Evolutionary conservation across 305 asterid genomes (phyloP), one percentile per base, ranked within the genome.

Genomic region (Caryopteris hybrid): DNA sequence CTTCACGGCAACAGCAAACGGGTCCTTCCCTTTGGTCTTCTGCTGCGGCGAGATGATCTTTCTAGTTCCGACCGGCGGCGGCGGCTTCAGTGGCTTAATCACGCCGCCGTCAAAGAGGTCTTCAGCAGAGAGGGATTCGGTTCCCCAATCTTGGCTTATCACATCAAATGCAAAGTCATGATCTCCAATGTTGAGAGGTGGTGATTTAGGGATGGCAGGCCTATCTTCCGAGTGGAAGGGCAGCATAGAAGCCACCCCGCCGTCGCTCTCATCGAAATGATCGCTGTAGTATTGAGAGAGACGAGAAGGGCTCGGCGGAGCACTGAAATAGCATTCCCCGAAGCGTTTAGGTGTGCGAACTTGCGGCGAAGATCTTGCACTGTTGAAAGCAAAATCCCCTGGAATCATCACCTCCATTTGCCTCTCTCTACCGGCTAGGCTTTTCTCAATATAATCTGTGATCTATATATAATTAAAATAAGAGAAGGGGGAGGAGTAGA

Each of bases 51-150:
- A 71, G 43, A 66, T 52, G 3, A 67, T 48, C 68, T 29, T 77
- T 63, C 59, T 25, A 6, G 75, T 11, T 42, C 58, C 68, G 47
- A 46, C 54, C 45, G 64, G 56, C 46, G 70, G 81, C 6, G 83
- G 86, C 0, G 83, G 83, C 51, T 73, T 72, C 39, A 83, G 39
- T n/a, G 91, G 72, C 76, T 84, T 89, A 0, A 91, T 86, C 27
- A 91, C 81, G 1, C 96, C 97, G 17, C 88, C 88, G 56, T 82
- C 87, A 21, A 91, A 91, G 13, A 91, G 81, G 16, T 91, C 97
- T 3, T 89, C 95, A 0, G 96, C 97, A 0, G 92, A 79, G 3
- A 85, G 65, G n/a, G 92, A 86, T 7, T 71, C 25, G 0, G 64
- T 78, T 1, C 57, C 88, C 65, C 77, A 69, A 16, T 86, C 88